Base-by-base conservation (phyloP, 192 early-diverging fungal species). In the Coemansia asiatica region DNA sequence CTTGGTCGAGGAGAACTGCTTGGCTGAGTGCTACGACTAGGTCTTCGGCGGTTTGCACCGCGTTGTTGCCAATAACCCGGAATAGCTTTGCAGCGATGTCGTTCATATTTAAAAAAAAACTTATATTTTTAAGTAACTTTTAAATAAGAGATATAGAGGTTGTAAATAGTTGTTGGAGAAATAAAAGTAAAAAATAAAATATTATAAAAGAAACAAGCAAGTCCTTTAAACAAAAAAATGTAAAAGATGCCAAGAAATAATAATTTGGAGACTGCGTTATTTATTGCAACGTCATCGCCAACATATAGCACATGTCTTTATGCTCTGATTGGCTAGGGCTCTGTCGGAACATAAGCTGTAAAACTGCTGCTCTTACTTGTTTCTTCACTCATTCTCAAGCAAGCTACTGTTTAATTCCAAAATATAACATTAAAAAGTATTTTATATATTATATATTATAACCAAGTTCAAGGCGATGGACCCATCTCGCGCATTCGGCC, bases 401-500 rank as follows among this genome's bases (percentile, higher is more conserved):
- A n/a, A n/a, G n/a, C n/a, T n/a, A n/a, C n/a, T n/a, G n/a, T n/a
- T n/a, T n/a, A n/a, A n/a, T n/a, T n/a, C n/a, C n/a, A n/a, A n/a
- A n/a, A n/a, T n/a, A n/a, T n/a, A n/a, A n/a, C n/a, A n/a, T n/a
- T n/a, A n/a, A n/a, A n/a, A n/a, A n/a, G n/a, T n/a, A n/a, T n/a
- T n/a, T n/a, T n/a, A n/a, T n/a, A n/a, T n/a, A n/a, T n/a, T n/a
- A n/a, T n/a, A n/a, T n/a, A n/a, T n/a, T n/a, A n/a, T n/a, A n/a
- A n/a, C n/a, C n/a, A n/a, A n/a, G n/a, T n/a, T n/a, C 31, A 44
- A 44, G 40, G 40, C 40, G 1, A 44, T 62, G 60, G 77, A 81
- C 73, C 78, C 78, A 57, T 81, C 78, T 53, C 72, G 72, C 53
- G 69, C 74, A 28, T 81, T 81, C 48, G 78, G 78, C 29, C 61